phyloP scores from a whole-genome alignment of 805 yeast genomes.

The Candida hungchunana region DNA sequence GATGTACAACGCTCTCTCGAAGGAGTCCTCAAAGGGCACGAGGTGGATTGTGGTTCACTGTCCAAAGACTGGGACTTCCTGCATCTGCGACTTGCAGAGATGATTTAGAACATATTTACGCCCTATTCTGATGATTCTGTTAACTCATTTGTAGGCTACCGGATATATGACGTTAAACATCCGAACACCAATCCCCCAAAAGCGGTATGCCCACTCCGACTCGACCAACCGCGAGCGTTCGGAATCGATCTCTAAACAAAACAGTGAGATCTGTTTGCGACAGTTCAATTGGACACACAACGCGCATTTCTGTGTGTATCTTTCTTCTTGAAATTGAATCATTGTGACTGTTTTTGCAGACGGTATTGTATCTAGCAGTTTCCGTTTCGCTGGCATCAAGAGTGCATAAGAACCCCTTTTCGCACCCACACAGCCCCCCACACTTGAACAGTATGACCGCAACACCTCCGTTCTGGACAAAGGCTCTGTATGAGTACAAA shows the following conservation, averaged over 20 bases:
- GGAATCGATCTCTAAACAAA: neutral
- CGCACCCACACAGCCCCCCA: neutral
- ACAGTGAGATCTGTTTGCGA: neutral
- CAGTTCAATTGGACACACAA: too few species aligned
- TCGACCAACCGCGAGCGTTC: neutral
- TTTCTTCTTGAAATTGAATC: too few species aligned
- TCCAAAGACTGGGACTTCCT: constrained; percentile 69
- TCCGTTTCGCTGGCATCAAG: neutral
- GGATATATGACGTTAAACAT: constrained; percentile 4
- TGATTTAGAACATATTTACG: too few species aligned
- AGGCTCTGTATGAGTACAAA: constrained; percentile 62
- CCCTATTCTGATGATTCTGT: too few species aligned
- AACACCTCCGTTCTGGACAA: constrained; percentile 56
- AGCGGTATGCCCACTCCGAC: neutral
- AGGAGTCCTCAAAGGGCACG: constrained; percentile 68
- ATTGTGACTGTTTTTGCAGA: too few species aligned
- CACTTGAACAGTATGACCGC: constrained; percentile 4
- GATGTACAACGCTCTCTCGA: constrained; percentile 66
- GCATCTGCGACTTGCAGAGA: constrained; percentile 62
- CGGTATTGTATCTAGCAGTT: too few species aligned
- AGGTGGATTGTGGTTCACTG: constrained; percentile 76
- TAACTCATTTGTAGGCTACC: too few species aligned
- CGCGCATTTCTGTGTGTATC: too few species aligned
- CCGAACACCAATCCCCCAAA: constrained; percentile 4
- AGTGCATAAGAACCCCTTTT: too few species aligned